Evolutionary conservation across 2,329 filamentous ascomycete species (phyloP).

Genomic region (Coniochaeta prunicola): DNA sequence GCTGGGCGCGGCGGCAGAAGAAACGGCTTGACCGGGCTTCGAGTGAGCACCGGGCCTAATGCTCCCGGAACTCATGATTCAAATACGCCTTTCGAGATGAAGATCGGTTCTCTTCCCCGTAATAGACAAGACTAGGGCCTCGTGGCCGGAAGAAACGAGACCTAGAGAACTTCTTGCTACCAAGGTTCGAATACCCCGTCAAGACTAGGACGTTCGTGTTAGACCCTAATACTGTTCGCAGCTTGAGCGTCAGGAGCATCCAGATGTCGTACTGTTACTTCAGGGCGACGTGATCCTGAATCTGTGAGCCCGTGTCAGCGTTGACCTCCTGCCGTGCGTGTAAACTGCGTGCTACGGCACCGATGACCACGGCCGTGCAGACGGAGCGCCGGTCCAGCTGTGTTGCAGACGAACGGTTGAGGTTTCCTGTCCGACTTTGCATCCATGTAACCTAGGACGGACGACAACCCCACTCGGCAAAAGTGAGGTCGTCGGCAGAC

Average conservation of each 20-base stretch:
- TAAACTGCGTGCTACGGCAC: not conserved
- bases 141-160: not conserved
- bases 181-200: not conserved
- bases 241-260: not conserved
- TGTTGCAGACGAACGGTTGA: not conserved
- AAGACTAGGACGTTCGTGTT: not conserved
- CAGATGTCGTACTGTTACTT: not conserved
- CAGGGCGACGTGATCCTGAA: not conserved
- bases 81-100: not conserved
- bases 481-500: not conserved
- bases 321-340: conserved; percentile 1
- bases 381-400: not conserved
- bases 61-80: conserved; percentile 43
- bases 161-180: not conserved
- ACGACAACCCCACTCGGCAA: not conserved
- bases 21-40: conserved; percentile 42
- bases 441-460: not conserved
- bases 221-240: conserved; percentile 5
- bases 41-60: conserved; percentile 41
- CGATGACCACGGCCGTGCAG: not conserved
- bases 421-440: not conserved
- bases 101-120: not conserved
- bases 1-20: conserved; percentile 40
- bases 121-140: not conserved
- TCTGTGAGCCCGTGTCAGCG: conserved; percentile 15